Evolutionary conservation across 371 early-diverging fungal genomes (phyloP).

Genomic region (Chytridiales sp.): DNA sequence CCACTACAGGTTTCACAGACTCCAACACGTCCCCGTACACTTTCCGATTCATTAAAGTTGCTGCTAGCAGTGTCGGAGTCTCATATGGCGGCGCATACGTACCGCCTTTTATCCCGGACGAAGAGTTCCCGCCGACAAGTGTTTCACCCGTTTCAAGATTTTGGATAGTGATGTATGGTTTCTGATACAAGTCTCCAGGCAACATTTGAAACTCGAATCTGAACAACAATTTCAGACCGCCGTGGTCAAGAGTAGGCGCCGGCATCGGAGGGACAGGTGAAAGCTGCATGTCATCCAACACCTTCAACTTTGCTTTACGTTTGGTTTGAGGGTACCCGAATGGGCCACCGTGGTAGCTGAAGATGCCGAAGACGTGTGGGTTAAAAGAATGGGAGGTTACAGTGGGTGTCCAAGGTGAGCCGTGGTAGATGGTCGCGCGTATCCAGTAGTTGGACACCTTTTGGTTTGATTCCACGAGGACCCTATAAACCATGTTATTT

Average conservation of each 20-base stretch:
- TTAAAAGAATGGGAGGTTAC: slow-evolving; percentile 3
- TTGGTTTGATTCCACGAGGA: slow-evolving; percentile 2
- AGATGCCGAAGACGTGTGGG: background rate
- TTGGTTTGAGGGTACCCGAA: background rate
- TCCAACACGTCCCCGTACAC: too few species aligned
- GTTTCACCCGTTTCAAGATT: background rate
- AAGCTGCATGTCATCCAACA: slow-evolving; percentile 13
- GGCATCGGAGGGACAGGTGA: background rate
- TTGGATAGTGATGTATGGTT: slow-evolving; percentile 10
- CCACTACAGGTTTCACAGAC: too few species aligned
- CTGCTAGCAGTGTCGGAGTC: too few species aligned
- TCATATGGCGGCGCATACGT: too few species aligned
- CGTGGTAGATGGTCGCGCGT: slow-evolving; percentile 20
- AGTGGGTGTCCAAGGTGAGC: slow-evolving; percentile 13
- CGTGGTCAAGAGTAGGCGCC: slow-evolving; percentile 4
- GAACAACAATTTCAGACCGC: slow-evolving; percentile 2
- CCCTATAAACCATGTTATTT: background rate
- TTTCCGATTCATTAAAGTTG: too few species aligned
- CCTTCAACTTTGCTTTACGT: background rate
- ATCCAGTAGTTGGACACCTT: slow-evolving; percentile 11
- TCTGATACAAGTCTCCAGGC: slow-evolving; percentile 17
- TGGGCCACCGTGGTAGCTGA: slow-evolving; percentile 6
- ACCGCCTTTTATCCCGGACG: too few species aligned
- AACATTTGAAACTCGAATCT: slow-evolving; percentile 16
- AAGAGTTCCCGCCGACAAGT: background rate